Evolutionary conservation across 2,329 filamentous ascomycete species (phyloP), one percentile per base, ranked within the genome.

Genomic region (Cordyceps cicadae): DNA sequence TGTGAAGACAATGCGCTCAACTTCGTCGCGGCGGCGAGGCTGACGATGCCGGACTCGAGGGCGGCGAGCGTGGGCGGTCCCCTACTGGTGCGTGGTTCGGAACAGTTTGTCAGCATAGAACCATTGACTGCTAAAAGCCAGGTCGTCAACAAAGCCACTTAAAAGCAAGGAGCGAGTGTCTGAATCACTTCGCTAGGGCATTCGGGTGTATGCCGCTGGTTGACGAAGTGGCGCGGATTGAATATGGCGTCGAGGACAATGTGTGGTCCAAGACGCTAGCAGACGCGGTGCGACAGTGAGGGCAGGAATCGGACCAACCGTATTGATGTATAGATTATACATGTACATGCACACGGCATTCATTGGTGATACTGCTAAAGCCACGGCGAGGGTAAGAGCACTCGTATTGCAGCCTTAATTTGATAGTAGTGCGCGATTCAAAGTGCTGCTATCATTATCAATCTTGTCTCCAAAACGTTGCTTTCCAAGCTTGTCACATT

Each of bases 1-100:
- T 76, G 74, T 67, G 74, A 76, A 62, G 74, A 76, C 55, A 70
- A 76, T 62, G 74, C 71, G 21, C 62, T 76, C 56, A 76, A 76
- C 65, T 75, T 70, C 43, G 64, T 75, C 32, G 66, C 69, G 7
- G 70, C 70, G 2, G 63, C 70, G 19, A 62, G 76, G 43, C 17
- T 34, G 29, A 24, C 54, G 43, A 15, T 3, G n/a, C 37, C 37
- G 11, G 52, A 45, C 8, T 45, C 52, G 15, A 34, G 26, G 15
- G 41, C 26, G 41, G 24, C 26, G 41, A 75, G 73, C 0, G 67
- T 72, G 17, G 64, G 68, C 14, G 72, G 72, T 0, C 74, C 73
- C 0, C 64, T 76, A 17, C 67, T 74, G 1, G 71, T 75, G 48
- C 68, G 63, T 17, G 73, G 73, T 29, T 67, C 67, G 34, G 64